phyloP scores from a whole-genome alignment of 768 basidiomycete genomes.

The Serendipita indica region DNA sequence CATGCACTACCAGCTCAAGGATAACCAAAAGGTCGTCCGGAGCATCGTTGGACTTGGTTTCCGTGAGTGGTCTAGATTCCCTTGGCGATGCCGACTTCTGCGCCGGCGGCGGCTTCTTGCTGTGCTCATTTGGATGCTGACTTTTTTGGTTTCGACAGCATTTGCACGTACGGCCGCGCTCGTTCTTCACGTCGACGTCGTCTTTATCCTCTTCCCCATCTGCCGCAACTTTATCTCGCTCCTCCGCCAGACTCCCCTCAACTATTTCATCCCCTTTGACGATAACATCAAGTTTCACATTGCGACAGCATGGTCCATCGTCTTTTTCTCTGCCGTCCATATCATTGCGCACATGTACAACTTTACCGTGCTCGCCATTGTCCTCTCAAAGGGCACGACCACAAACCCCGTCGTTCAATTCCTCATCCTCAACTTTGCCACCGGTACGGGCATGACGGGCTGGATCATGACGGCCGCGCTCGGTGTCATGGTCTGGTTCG shows the following conservation, averaged over 20 bases:
- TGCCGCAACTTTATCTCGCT: constrained; percentile 91
- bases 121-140: not conserved
- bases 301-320: constrained; percentile 82
- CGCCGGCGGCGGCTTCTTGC: not conserved
- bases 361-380: constrained; percentile 50
- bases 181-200: constrained; percentile 78
- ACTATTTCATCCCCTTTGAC: constrained; percentile 82
- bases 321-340: constrained; percentile 61
- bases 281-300: constrained; percentile 87
- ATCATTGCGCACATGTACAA: constrained; percentile 77
- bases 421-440: constrained; percentile 62
- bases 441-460: constrained; percentile 69
- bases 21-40: constrained; percentile 56
- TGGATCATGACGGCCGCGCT: constrained; percentile 76
- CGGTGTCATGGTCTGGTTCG: constrained; percentile 70
- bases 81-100: not conserved
- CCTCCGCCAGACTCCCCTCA: constrained; percentile 71
- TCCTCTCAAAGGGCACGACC: constrained; percentile 36
- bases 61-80: constrained; percentile 31
- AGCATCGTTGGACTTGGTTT: constrained; percentile 61
- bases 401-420: constrained; percentile 52
- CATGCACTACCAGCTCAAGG: constrained; percentile 63
- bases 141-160: constrained; percentile 29
- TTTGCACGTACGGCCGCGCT: constrained; percentile 82
- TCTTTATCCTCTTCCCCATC: constrained; percentile 87